Evolutionary conservation across 108 stramenopile genomes (phyloP).

Genomic region (Nannochloropsis gaditana): DNA sequence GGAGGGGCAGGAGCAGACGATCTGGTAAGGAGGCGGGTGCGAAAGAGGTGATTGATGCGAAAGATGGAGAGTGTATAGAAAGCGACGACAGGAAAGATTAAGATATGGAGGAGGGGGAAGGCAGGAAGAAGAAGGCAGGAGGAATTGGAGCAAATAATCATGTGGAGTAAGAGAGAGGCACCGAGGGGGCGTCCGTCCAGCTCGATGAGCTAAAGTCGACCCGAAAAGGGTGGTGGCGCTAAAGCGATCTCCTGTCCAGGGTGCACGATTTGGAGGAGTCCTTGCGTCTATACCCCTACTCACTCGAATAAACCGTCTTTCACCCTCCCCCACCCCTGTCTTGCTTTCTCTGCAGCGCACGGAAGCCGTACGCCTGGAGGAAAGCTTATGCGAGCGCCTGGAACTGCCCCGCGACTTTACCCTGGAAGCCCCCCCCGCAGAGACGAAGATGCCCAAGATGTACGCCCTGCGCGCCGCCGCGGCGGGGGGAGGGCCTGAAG

Average conservation of each 20-base stretch:
- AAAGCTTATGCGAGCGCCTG: background rate
- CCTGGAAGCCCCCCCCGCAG: background rate
- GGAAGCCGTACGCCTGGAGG: background rate
- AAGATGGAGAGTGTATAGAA: background rate
- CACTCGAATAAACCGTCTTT: background rate
- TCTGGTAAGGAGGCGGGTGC: background rate
- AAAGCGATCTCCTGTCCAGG: background rate
- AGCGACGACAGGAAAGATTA: background rate
- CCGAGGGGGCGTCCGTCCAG: background rate
- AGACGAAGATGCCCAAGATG: slow-evolving; percentile 18
- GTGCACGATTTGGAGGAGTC: background rate
- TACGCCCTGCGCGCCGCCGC: slow-evolving; percentile 15
- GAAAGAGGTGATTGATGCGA: background rate
- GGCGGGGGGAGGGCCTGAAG: background rate
- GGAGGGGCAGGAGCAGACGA: background rate
- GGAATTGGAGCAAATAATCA: background rate
- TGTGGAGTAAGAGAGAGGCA: background rate
- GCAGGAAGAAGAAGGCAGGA: background rate
- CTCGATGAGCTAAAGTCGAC: background rate
- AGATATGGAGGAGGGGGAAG: background rate
- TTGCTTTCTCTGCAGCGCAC: background rate
- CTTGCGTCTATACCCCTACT: no score
- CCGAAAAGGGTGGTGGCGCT: background rate
- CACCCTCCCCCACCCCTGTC: background rate
- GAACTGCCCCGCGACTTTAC: background rate